Evolutionary conservation across 257 asterid species (phyloP).

Genomic region (Przewalskia tangutica): DNA sequence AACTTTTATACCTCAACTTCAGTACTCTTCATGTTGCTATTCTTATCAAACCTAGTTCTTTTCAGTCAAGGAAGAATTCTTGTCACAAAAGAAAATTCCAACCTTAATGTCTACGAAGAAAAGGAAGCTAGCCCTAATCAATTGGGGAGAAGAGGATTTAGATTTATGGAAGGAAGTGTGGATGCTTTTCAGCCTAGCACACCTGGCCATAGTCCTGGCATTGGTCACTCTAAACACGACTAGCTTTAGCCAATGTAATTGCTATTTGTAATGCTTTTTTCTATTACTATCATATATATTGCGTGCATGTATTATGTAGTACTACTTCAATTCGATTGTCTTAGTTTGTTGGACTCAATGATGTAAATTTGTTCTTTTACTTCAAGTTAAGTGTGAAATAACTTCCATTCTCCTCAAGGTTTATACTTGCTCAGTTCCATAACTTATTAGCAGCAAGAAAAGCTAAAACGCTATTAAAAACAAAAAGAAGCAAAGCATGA

Average conservation of each 20-base stretch:
- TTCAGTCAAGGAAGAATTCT: slow-evolving; percentile 28
- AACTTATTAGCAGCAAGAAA: background rate
- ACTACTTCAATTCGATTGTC: background rate
- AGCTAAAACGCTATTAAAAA: background rate
- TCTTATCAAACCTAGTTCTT: slow-evolving; percentile 22
- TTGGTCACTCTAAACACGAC: slow-evolving; percentile 65
- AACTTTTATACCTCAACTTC: slow-evolving; percentile 9
- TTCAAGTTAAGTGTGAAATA: background rate
- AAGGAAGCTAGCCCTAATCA: background rate
- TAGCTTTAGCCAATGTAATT: background rate
- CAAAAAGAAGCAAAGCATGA: background rate
- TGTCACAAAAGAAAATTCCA: background rate
- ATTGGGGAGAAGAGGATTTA: background rate
- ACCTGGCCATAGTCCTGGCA: slow-evolving; percentile 74
- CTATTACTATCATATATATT: too few species aligned
- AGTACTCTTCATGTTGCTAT: slow-evolving; percentile 14
- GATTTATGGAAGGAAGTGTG: slow-evolving; percentile 21
- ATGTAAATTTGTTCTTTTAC: background rate
- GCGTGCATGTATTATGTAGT: background rate
- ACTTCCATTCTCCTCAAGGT: background rate
- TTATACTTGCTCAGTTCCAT: background rate
- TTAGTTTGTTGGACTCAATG: background rate
- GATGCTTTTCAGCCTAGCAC: slow-evolving; percentile 49
- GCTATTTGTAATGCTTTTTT: too few species aligned
- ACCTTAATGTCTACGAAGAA: background rate